Percentiles rank a stretch among this genome's conserved stretches.
phyloP scores from a whole-genome alignment of 352 stramenopile species.

The Phytophthora meadii region DNA sequence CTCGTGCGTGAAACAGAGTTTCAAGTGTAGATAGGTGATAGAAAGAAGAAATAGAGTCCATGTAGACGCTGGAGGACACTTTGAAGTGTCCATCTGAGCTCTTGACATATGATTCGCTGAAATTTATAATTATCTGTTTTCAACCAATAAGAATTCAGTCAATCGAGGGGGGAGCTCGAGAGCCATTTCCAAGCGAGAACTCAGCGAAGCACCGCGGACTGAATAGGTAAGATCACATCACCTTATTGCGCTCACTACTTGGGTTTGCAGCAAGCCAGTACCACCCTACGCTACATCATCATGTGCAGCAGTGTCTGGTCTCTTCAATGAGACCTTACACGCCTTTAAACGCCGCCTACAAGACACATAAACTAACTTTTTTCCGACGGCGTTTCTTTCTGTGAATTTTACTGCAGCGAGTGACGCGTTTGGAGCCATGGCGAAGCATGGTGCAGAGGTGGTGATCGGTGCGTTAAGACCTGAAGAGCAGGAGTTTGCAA shows the following conservation, averaged over 20 bases:
- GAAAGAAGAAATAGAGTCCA: slow-evolving; percentile 24
- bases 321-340: slow-evolving; percentile 1
- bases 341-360: slow-evolving; percentile 1
- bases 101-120: slow-evolving; percentile 27
- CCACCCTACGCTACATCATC: neutral
- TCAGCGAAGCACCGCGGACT: slow-evolving; percentile 28
- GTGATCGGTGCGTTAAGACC: slow-evolving; percentile 62
- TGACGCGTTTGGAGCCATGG: slow-evolving; percentile 53
- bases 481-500: neutral
- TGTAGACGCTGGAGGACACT: slow-evolving; percentile 24
- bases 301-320: slow-evolving; percentile 10
- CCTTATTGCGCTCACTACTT: neutral
- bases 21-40: slow-evolving; percentile 33
- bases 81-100: slow-evolving; percentile 9
- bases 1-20: slow-evolving; percentile 80
- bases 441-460: slow-evolving; percentile 81
- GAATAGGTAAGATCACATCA: slow-evolving; percentile 38
- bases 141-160: slow-evolving; percentile 28
- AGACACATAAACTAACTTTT: slow-evolving; percentile 16
- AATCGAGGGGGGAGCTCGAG: slow-evolving; percentile 13
- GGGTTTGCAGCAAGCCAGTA: neutral
- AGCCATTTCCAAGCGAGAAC: slow-evolving; percentile 39
- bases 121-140: slow-evolving; percentile 16
- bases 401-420: slow-evolving; percentile 20
- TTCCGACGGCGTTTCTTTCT: slow-evolving; percentile 14